phyloP scores from a whole-genome alignment of 768 basidiomycete genomes.

The Cyclocybe cylindracea region DNA sequence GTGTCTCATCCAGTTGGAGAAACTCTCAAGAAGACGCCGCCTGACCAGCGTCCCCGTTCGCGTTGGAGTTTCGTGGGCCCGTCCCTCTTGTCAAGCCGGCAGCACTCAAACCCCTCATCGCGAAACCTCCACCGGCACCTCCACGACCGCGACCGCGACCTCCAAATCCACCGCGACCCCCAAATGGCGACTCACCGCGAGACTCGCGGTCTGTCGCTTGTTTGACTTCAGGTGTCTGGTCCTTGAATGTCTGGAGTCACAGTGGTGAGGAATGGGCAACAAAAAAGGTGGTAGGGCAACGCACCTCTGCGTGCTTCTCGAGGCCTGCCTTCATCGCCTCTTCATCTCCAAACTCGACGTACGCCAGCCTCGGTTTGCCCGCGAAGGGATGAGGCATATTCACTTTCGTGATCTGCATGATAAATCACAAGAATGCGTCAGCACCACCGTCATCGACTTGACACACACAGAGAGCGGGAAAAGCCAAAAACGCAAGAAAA shows the following conservation, averaged over 20 bases:
- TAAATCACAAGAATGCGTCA: neutral
- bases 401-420: constrained; percentile 64
- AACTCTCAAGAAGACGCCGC: neutral
- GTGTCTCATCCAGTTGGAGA: no score
- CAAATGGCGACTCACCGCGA: constrained; percentile 34
- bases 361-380: constrained; percentile 66
- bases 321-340: constrained; percentile 81
- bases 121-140: constrained; percentile 59
- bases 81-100: constrained; percentile 60
- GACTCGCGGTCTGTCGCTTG: constrained; percentile 64
- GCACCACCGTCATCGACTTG: no score
- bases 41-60: constrained; percentile 3
- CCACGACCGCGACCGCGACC: constrained; percentile 49
- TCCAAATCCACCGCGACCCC: constrained; percentile 27
- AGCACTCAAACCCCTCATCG: constrained; percentile 65
- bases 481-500: neutral
- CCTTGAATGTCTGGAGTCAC: constrained; percentile 63
- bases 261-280: constrained; percentile 5
- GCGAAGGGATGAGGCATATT: constrained; percentile 51
- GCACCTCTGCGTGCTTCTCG: constrained; percentile 72
- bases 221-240: constrained; percentile 63
- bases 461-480: neutral
- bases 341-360: constrained; percentile 90
- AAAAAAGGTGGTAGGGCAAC: constrained; percentile 18
- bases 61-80: constrained; percentile 10